Percentiles rank a stretch among this genome's conserved stretches.
Evolutionary conservation across 2,329 filamentous ascomycete species (phyloP).

Genomic region (Magnaporthiopsis poae): DNA sequence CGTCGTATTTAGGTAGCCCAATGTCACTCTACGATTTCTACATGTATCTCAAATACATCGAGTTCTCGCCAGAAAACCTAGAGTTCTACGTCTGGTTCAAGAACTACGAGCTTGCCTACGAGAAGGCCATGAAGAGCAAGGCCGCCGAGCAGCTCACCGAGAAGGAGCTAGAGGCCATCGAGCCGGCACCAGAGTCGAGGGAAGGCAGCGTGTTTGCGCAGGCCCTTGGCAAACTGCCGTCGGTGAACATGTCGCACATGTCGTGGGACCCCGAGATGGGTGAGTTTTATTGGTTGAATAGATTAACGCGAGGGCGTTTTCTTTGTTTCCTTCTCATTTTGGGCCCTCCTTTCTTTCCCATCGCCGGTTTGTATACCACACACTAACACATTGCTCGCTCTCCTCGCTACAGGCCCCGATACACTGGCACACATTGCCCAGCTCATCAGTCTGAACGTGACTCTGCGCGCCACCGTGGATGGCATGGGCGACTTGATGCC

Average conservation of each 20-base stretch:
- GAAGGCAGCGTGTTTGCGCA: not conserved
- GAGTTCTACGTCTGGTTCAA: constrained; percentile 42
- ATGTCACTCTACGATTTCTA: constrained; percentile 42
- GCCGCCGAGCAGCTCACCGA: constrained; percentile 9
- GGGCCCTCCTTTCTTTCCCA: not conserved
- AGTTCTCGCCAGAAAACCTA: constrained; percentile 38
- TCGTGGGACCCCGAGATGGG: constrained; percentile 24
- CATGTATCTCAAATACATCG: constrained; percentile 41
- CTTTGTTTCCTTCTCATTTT: too few relatives aligned
- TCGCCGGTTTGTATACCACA: not conserved
- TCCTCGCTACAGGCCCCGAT: constrained; percentile 17
- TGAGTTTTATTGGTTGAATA: constrained; percentile 13
- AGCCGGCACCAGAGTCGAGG: not conserved
- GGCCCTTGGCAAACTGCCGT: constrained; percentile 14
- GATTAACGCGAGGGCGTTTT: too few relatives aligned
- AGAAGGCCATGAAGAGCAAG: constrained; percentile 13
- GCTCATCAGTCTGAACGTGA: constrained; percentile 21
- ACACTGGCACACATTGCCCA: constrained; percentile 25
- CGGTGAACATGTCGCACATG: constrained; percentile 12
- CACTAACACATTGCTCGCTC: not conserved
- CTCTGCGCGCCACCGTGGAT: constrained; percentile 16
- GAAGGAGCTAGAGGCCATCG: constrained; percentile 16
- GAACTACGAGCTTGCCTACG: constrained; percentile 29
- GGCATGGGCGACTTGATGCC: constrained; percentile 8
- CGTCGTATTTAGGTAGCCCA: constrained; percentile 27